A percentile compares a stretch with the other conserved stretches of the same genome.
phyloP scores from a whole-genome alignment of 2,329 filamentous ascomycete species.

The Aureobasidium leucospermi region DNA sequence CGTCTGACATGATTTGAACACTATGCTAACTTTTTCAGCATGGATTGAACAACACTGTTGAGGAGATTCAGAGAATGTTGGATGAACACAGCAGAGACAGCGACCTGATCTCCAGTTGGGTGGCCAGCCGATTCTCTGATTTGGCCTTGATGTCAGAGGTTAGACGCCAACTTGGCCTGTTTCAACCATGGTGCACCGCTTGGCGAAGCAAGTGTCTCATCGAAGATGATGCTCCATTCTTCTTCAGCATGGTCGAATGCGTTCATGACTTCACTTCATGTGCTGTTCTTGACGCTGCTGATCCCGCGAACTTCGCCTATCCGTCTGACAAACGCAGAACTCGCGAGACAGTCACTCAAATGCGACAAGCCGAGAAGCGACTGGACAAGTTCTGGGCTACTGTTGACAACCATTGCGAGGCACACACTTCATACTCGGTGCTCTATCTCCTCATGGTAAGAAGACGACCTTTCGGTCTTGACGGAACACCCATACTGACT shows the following conservation, averaged over 20 bases:
- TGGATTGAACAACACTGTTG: slow-evolving; percentile 18
- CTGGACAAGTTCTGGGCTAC: slow-evolving; percentile 44
- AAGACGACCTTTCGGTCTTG: neutral
- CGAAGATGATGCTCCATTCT: neutral
- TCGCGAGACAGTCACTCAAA: slow-evolving; percentile 36
- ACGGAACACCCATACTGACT: neutral
- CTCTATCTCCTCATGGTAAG: slow-evolving; percentile 1
- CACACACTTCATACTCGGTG: neutral
- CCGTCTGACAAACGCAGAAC: slow-evolving; percentile 42
- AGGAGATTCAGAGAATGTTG: slow-evolving; percentile 24
- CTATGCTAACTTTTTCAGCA: slow-evolving; percentile 13
- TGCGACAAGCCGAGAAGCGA: slow-evolving; percentile 41
- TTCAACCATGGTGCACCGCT: slow-evolving; percentile 17
- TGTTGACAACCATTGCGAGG: neutral
- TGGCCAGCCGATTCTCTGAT: slow-evolving; percentile 22
- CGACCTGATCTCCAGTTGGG: slow-evolving; percentile 20
- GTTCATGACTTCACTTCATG: neutral
- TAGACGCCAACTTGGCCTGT: slow-evolving; percentile 13
- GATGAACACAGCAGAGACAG: slow-evolving; percentile 22
- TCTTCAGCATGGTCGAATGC: slow-evolving; percentile 2
- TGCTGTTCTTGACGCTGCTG: slow-evolving; percentile 1
- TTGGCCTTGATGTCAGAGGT: slow-evolving; percentile 23
- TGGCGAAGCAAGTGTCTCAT: slow-evolving; percentile 6
- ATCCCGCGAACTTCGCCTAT: slow-evolving; percentile 39
- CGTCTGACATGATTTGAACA: neutral